These are phyloP conservation scores for Domatiomyces catenatus DNA, from an alignment of 2,329 filamentous ascomycete species.

Conservation along the genomic window DNA sequence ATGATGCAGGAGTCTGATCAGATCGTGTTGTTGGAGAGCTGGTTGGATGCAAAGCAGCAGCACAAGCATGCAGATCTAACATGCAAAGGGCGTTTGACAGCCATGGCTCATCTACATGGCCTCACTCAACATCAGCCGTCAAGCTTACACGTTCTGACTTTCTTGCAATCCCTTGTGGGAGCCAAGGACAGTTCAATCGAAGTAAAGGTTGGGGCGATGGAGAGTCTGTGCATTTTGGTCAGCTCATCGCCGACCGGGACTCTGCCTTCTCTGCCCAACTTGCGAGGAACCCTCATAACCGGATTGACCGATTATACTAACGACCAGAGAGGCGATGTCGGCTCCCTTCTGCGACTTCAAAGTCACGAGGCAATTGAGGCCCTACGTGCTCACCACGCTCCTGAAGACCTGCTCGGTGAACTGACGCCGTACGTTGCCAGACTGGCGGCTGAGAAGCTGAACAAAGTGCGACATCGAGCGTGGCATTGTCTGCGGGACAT, in stretches of 20 bases:
- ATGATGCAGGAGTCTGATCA: constrained; percentile 22
- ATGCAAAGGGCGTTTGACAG: constrained; percentile 30
- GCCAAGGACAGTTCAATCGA: constrained; percentile 12
- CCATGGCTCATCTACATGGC: constrained; percentile 26
- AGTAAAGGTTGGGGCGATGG: constrained; percentile 15
- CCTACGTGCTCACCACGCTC: constrained; percentile 15
- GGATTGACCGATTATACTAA: constrained; percentile 78
- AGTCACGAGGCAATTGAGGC: constrained; percentile 51
- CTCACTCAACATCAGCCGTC: neutral
- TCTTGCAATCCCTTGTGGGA: constrained; percentile 8
- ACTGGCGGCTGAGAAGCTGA: constrained; percentile 74
- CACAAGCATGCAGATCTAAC: constrained; percentile 24
- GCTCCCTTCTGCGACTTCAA: constrained; percentile 68
- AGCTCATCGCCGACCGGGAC: constrained; percentile 3
- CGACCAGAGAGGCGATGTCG: constrained; percentile 75
- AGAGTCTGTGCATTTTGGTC: constrained; percentile 2
- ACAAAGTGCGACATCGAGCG: constrained; percentile 55
- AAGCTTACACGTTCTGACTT: constrained; percentile 2
- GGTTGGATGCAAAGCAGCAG: constrained; percentile 25
- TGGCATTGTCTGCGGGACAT: constrained; percentile 29
- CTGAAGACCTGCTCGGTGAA: neutral
- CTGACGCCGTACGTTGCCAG: constrained; percentile 38
- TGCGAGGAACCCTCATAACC: constrained; percentile 18
- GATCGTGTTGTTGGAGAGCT: constrained; percentile 23
- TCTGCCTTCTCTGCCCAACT: neutral